phyloP scores from a whole-genome alignment of 192 early-diverging fungal species.

The Gigaspora rosea region DNA sequence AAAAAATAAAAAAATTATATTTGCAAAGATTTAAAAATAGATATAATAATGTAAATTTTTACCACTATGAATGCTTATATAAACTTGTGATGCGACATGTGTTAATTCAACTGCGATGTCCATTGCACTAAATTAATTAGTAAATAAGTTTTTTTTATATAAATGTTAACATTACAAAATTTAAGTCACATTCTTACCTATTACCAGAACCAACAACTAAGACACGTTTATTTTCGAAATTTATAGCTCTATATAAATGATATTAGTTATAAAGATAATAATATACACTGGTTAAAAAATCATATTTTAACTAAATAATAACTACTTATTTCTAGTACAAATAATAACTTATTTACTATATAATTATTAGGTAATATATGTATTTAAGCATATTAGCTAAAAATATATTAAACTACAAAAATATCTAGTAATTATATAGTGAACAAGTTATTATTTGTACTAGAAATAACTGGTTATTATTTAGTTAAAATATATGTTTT shows the following conservation, averaged over 20 bases:
- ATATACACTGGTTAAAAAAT: too few relatives aligned
- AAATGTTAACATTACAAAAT: too few relatives aligned
- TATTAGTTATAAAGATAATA: not conserved
- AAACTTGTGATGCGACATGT: constrained; percentile 52
- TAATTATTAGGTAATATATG: too few relatives aligned
- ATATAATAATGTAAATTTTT: constrained; percentile 37
- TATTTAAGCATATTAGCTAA: too few relatives aligned
- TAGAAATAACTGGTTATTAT: too few relatives aligned
- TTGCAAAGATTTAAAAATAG: not conserved
- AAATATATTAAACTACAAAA: too few relatives aligned
- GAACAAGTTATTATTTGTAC: too few relatives aligned
- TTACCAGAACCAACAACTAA: constrained; percentile 60
- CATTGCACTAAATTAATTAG: constrained; percentile 41
- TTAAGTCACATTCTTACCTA: not conserved
- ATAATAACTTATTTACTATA: too few relatives aligned
- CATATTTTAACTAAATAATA: too few relatives aligned
- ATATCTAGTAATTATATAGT: too few relatives aligned
- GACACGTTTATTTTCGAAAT: constrained; percentile 54
- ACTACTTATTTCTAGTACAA: too few relatives aligned
- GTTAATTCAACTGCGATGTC: constrained; percentile 62
- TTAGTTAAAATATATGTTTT: too few relatives aligned
- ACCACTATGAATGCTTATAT: constrained; percentile 46
- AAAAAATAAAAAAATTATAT: not conserved
- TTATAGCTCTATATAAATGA: constrained; percentile 37
- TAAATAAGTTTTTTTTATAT: not conserved